Percentiles rank a stretch among this genome's conserved stretches.
Evolutionary conservation across 371 early-diverging fungal species (phyloP).

Genomic region (Mortierella sp.): DNA sequence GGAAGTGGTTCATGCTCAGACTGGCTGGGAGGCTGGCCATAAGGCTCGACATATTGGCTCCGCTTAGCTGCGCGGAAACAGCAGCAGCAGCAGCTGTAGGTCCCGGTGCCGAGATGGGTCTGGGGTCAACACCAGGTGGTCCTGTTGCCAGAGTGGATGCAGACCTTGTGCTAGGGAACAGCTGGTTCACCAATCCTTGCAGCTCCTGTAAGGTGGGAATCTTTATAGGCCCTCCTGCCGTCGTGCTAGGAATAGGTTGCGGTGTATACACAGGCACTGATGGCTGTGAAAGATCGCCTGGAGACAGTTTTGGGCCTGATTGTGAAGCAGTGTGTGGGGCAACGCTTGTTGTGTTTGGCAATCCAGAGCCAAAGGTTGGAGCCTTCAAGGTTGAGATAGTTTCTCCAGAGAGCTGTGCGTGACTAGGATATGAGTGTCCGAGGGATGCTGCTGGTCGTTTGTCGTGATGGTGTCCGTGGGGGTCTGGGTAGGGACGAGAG

Average conservation of each 20-base stretch:
- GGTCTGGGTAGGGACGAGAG: conserved; percentile 30
- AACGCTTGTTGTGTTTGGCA: background rate
- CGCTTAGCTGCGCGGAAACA: conserved; percentile 37
- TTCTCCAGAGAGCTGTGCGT: conserved; percentile 1
- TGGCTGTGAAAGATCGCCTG: background rate
- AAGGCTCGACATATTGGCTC: conserved; percentile 24
- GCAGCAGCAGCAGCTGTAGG: conserved; percentile 54
- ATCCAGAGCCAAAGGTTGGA: background rate
- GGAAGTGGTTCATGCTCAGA: conserved; percentile 31
- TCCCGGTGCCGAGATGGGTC: conserved; percentile 6
- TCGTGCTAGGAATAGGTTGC: background rate
- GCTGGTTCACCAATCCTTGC: conserved; percentile 51
- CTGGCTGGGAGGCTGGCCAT: conserved; percentile 39
- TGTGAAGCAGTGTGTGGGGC: background rate
- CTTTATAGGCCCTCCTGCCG: conserved; percentile 18
- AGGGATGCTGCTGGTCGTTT: background rate
- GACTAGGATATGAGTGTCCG: conserved; percentile 8
- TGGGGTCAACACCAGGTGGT: background rate
- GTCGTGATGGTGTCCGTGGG: conserved; percentile 21
- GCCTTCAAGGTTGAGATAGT: background rate
- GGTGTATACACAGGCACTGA: conserved; percentile 1
- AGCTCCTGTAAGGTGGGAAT: conserved; percentile 41
- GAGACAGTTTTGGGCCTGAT: background rate
- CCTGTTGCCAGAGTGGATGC: background rate
- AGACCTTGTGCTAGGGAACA: conserved; percentile 31